phyloP scores from a whole-genome alignment of 2,329 filamentous ascomycete species.

The Pestalotiopsis fici region DNA sequence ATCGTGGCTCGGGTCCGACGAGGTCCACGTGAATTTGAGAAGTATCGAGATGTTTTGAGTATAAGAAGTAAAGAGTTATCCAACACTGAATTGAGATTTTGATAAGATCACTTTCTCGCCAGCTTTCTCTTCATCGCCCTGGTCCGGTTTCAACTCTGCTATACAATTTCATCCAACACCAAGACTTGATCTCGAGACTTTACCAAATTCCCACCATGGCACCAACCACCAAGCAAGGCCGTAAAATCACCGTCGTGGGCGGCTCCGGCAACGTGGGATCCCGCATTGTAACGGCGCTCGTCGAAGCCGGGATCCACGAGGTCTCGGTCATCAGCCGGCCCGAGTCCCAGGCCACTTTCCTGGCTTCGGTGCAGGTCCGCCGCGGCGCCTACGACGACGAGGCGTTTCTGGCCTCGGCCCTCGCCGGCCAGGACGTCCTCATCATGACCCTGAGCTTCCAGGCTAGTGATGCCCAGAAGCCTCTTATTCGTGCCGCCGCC shows the following conservation, averaged over 20 bases:
- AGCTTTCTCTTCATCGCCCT: background rate
- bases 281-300: background rate
- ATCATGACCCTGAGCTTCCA: slow-evolving; percentile 26
- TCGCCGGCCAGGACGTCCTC: slow-evolving; percentile 34
- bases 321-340: slow-evolving; percentile 32
- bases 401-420: slow-evolving; percentile 23
- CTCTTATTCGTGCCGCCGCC: slow-evolving; percentile 32
- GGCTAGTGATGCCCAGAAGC: slow-evolving; percentile 22
- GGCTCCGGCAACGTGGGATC: slow-evolving; percentile 24
- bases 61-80: background rate
- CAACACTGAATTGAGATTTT: background rate
- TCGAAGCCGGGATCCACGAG: slow-evolving; percentile 21
- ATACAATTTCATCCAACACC: background rate
- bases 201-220: background rate
- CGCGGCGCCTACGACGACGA: slow-evolving; percentile 22
- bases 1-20: background rate
- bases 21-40: background rate
- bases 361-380: slow-evolving; percentile 16
- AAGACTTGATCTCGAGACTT: background rate
- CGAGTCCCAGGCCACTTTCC: slow-evolving; percentile 21
- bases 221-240: background rate
- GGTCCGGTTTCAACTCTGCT: background rate
- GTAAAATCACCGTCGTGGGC: slow-evolving; percentile 23
- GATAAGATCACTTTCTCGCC: background rate
- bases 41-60: background rate